These are phyloP conservation scores for Microascus cirrosus DNA, from an alignment of 2,329 filamentous ascomycete species.

Conservation along the genomic window DNA sequence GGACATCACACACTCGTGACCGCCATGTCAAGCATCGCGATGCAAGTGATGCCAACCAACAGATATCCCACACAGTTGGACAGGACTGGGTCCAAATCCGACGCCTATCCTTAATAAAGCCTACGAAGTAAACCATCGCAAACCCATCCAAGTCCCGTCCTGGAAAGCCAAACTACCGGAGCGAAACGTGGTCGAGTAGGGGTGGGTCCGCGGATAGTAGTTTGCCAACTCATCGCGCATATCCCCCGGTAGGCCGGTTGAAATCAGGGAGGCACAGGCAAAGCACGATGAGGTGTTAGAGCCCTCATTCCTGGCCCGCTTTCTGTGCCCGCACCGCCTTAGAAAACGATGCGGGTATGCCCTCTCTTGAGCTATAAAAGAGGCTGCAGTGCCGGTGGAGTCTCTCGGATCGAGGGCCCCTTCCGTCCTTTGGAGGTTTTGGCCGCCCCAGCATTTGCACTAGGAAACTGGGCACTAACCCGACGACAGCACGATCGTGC, in stretches of 20 bases:
- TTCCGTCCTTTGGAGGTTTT: background rate
- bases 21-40: background rate
- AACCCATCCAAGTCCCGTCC: background rate
- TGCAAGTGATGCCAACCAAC: background rate
- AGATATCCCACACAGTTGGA: background rate
- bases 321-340: background rate
- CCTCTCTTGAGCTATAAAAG: conserved; percentile 1
- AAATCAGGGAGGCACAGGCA: conserved; percentile 1
- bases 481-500: background rate
- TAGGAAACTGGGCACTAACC: background rate
- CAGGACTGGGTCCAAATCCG: background rate
- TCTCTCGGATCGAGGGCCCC: background rate
- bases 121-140: background rate
- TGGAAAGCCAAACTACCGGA: background rate
- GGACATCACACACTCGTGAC: background rate
- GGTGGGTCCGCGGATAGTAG: conserved; percentile 1
- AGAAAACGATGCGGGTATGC: background rate
- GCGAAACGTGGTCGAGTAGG: conserved; percentile 1
- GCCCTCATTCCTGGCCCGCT: background rate
- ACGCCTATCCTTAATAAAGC: background rate
- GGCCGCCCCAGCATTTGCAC: background rate
- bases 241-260: conserved; percentile 1
- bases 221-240: conserved; percentile 6
- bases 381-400: background rate
- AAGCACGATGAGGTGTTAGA: conserved; percentile 3